Conservation (phyloP, 768 basidiomycete species). For the Jaapia argillacea region DNA sequence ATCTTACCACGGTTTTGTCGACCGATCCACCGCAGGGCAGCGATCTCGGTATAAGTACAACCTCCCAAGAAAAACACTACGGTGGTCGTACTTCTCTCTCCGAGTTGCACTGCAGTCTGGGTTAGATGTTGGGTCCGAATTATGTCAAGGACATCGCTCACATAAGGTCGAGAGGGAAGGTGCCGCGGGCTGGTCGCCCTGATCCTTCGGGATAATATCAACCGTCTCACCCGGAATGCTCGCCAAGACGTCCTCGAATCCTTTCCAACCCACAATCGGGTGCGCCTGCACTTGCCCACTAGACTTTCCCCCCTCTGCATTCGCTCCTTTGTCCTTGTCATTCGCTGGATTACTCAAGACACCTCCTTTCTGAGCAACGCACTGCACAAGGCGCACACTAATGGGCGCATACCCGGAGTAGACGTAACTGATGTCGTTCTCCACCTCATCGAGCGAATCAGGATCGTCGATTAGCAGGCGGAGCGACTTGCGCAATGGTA, state of each 20-base stretch:
- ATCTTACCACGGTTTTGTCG: conserved; percentile 69
- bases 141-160: conserved; percentile 19
- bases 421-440: conserved; percentile 92
- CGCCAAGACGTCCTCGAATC: conserved; percentile 84
- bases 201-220: conserved; percentile 52
- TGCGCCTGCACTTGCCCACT: conserved; percentile 67
- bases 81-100: conserved; percentile 67
- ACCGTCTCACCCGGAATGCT: conserved; percentile 80
- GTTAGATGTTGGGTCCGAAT: neutral
- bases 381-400: conserved; percentile 85
- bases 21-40: conserved; percentile 87
- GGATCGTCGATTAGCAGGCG: conserved; percentile 89
- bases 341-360: conserved; percentile 71
- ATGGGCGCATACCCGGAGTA: conserved; percentile 98
- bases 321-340: conserved; percentile 41
- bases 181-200: conserved; percentile 17
- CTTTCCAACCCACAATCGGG: conserved; percentile 93
- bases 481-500: conserved; percentile 67
- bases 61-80: conserved; percentile 96
- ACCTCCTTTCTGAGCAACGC: conserved; percentile 83
- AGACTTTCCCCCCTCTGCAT: conserved; percentile 26
- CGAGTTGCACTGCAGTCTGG: conserved; percentile 29
- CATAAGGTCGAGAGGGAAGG: conserved; percentile 20
- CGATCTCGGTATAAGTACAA: conserved; percentile 95
- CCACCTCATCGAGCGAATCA: conserved; percentile 69